Evolutionary conservation across 129 eudicot species (phyloP), one percentile per base, ranked within the genome.

Genomic region (Escallonia herrerae): DNA sequence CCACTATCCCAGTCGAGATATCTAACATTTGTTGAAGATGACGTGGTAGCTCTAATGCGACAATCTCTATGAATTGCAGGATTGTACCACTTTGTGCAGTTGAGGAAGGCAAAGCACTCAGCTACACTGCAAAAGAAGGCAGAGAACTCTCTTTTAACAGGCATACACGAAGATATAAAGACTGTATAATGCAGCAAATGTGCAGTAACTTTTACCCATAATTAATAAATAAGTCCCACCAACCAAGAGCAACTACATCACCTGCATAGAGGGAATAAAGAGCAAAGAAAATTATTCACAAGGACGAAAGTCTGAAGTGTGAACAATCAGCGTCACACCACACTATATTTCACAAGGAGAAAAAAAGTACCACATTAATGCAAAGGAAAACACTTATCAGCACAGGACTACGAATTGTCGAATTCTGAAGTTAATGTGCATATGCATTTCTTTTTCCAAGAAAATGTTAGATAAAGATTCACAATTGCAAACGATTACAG

Each of bases 171-270:
- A 48, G 40, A 61, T 33, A n/a, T 22, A 22, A 22, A 22, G 33
- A 22, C 33, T 22, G 33, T 22, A 22, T 22, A 22, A 22, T 22
- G 1, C 33, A 22, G 33, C 0, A 22, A 22, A 0, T 22, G 1
- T 22, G 33, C 33, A 22, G 33, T 15, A 11, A 54, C 9, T 38
- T 56, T 71, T 87, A 91, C 97, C 96, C 95, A 59, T 80, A 91
- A 76, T 82, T 91, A 62, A 87, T 86, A 74, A 91, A 87, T 66
- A 91, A 75, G 75, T 91, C 97, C 97, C 96, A 91, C 97, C 97
- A 91, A 69, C 95, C 93, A 62, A 87, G 82, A 60, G 93, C 88
- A 48, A 77, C 86, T 11, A 86, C 72, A 81, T 91, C 87, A 72
- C 94, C 97, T 91, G 86, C 82, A 82, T 71, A 14, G 69, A 79